A percentile compares a stretch with the other conserved stretches of the same genome.
Evolutionary conservation across 768 basidiomycete species (phyloP).

Genomic region (Lactifluus hygrophoroides): DNA sequence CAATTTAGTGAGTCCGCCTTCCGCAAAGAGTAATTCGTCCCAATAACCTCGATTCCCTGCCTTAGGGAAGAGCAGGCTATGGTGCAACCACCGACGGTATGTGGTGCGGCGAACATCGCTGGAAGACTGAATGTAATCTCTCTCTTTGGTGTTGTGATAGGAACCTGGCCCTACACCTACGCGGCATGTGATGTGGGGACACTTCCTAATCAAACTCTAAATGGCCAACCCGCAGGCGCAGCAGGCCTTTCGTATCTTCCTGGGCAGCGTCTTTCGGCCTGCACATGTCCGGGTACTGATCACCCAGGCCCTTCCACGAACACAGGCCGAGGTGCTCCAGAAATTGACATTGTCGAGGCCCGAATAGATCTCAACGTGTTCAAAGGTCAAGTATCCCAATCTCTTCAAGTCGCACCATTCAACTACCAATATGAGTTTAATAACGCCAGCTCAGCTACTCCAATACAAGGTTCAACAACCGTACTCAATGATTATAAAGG

Average conservation of each 20-base stretch:
- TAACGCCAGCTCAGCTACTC: slow-evolving; percentile 42
- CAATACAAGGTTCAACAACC: slow-evolving; percentile 46
- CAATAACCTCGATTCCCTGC: slow-evolving; percentile 3
- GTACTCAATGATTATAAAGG: slow-evolving; percentile 61
- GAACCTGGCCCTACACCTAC: slow-evolving; percentile 76
- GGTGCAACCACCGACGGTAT: slow-evolving; percentile 80
- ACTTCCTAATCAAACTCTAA: slow-evolving; percentile 66
- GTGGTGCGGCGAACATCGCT: neutral
- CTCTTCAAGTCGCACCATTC: slow-evolving; percentile 73
- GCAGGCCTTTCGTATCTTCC: slow-evolving; percentile 65
- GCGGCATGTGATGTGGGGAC: slow-evolving; percentile 83
- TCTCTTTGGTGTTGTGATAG: slow-evolving; percentile 20
- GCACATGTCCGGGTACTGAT: slow-evolving; percentile 77
- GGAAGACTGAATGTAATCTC: neutral
- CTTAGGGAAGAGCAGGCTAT: slow-evolving; percentile 74
- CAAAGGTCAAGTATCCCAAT: slow-evolving; percentile 68
- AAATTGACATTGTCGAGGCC: slow-evolving; percentile 89
- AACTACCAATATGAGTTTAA: slow-evolving; percentile 58
- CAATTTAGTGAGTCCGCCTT: slow-evolving; percentile 38
- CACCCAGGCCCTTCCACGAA: slow-evolving; percentile 77
- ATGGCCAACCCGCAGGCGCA: slow-evolving; percentile 42
- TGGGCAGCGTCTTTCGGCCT: slow-evolving; percentile 80
- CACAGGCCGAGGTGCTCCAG: slow-evolving; percentile 71
- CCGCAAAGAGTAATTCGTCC: neutral
- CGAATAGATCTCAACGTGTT: slow-evolving; percentile 48